phyloP scores from a whole-genome alignment of 768 basidiomycete genomes.

The Suillus subaureus region DNA sequence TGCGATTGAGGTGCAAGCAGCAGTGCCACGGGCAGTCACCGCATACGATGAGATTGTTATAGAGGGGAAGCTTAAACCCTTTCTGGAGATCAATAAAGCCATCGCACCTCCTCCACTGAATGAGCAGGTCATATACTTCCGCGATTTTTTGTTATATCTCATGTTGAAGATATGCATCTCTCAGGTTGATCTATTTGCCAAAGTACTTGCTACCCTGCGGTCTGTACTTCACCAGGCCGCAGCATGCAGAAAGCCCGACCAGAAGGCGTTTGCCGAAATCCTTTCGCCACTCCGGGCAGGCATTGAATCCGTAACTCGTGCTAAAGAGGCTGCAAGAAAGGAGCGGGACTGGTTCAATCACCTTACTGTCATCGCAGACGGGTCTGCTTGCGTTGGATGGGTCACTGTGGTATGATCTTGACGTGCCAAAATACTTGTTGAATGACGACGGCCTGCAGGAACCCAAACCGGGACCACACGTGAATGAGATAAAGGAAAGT shows the following conservation, averaged over 20 bases:
- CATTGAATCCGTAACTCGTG: constrained; percentile 74
- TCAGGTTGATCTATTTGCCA: constrained; percentile 71
- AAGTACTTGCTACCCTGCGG: constrained; percentile 69
- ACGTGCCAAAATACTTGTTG: background rate
- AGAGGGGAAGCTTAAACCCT: constrained; percentile 72
- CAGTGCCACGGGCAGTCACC: constrained; percentile 59
- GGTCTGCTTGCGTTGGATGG: constrained; percentile 84
- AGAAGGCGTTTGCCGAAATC: constrained; percentile 55
- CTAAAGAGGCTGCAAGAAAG: constrained; percentile 80
- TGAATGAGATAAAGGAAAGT: constrained; percentile 85
- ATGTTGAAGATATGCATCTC: constrained; percentile 10
- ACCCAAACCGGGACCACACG: constrained; percentile 77
- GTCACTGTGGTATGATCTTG: constrained; percentile 67
- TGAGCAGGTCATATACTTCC: constrained; percentile 65
- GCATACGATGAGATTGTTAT: constrained; percentile 79
- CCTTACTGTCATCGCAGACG: constrained; percentile 80
- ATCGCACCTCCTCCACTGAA: constrained; percentile 71
- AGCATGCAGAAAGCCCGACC: constrained; percentile 79
- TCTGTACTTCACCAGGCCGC: constrained; percentile 66
- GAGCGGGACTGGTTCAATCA: constrained; percentile 84
- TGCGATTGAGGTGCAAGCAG: constrained; percentile 38
- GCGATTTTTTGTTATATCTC: background rate
- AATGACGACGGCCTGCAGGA: constrained; percentile 37
- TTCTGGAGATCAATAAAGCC: constrained; percentile 67
- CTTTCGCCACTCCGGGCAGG: constrained; percentile 69